Percentiles rank a stretch among this genome's conserved stretches.
These are phyloP conservation scores for Pythium monospermum DNA, from an alignment of 352 stramenopile species.

Conservation along the genomic window DNA sequence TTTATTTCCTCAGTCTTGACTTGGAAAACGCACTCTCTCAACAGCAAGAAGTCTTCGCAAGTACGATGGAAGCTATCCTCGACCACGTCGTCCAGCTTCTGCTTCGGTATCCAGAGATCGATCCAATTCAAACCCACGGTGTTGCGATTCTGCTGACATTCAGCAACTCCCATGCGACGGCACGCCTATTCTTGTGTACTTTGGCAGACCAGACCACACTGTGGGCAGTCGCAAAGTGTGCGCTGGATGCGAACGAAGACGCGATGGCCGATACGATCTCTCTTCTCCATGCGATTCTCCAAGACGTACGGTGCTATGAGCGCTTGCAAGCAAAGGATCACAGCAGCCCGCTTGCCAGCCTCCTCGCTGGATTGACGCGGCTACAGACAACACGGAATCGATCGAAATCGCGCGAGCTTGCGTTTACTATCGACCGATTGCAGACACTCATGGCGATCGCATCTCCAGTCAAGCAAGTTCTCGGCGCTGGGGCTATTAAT, in stretches of 20 bases:
- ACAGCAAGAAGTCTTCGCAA: constrained; percentile 8
- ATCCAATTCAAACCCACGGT: constrained; percentile 47
- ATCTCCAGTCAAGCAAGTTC: background rate
- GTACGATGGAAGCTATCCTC: constrained; percentile 21
- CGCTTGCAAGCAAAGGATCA: constrained; percentile 8
- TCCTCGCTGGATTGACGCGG: constrained; percentile 6
- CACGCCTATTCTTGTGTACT: constrained; percentile 22
- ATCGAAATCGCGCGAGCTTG: constrained; percentile 4
- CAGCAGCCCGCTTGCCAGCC: constrained; percentile 1
- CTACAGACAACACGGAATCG: constrained; percentile 13
- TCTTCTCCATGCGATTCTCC: constrained; percentile 34
- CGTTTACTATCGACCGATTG: constrained; percentile 8
- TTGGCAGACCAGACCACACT: constrained; percentile 5
- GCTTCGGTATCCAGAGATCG: constrained; percentile 24
- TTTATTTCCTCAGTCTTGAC: constrained; percentile 52
- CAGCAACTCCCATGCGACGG: constrained; percentile 17
- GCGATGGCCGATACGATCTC: constrained; percentile 30
- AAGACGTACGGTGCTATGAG: constrained; percentile 19
- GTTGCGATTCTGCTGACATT: constrained; percentile 48
- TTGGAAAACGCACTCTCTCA: constrained; percentile 23
- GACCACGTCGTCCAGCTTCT: constrained; percentile 30
- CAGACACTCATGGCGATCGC: constrained; percentile 5
- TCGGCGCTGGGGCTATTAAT: no score
- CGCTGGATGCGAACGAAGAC: constrained; percentile 24
- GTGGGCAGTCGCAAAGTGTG: constrained; percentile 28